Evolutionary conservation across 2,329 filamentous ascomycete species (phyloP).

Genomic region (Aureobasidium melanogenum): DNA sequence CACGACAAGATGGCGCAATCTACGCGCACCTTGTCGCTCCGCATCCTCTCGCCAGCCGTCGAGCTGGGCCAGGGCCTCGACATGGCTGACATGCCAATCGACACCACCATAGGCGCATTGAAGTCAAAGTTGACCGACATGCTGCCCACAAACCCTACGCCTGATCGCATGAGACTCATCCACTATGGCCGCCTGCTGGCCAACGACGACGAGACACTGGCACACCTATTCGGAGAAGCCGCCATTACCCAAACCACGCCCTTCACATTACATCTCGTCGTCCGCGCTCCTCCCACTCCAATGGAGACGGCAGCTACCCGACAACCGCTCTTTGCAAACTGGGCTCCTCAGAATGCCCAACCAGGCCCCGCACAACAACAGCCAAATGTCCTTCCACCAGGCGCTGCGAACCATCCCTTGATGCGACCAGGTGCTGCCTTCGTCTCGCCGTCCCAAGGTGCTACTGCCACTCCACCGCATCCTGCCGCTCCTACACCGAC

Average conservation of each 20-base stretch:
- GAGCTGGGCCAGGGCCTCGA: slow-evolving; percentile 9
- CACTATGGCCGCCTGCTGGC: slow-evolving; percentile 47
- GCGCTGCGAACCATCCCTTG: not conserved
- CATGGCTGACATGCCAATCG: slow-evolving; percentile 17
- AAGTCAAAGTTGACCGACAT: slow-evolving; percentile 42
- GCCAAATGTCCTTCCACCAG: not conserved
- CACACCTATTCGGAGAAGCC: slow-evolving; percentile 41
- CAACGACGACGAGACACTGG: slow-evolving; percentile 40
- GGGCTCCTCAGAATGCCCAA: not conserved
- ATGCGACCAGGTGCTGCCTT: not conserved
- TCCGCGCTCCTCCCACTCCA: slow-evolving; percentile 11
- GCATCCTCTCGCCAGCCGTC: slow-evolving; percentile 12
- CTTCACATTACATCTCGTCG: slow-evolving; percentile 27
- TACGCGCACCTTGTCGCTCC: slow-evolving; percentile 7
- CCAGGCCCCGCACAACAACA: not conserved
- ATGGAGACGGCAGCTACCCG: not conserved
- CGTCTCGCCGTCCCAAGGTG: not conserved
- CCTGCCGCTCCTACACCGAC: not conserved
- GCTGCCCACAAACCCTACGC: slow-evolving; percentile 37
- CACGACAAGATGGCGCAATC: not conserved
- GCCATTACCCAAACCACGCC: slow-evolving; percentile 35
- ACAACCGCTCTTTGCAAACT: not conserved
- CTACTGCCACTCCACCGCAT: not conserved
- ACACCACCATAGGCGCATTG: slow-evolving; percentile 43
- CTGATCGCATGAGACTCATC: slow-evolving; percentile 47